Evolutionary conservation across 2,329 filamentous ascomycete genomes (phyloP).

Genomic region (Aplosporella prunicola): DNA sequence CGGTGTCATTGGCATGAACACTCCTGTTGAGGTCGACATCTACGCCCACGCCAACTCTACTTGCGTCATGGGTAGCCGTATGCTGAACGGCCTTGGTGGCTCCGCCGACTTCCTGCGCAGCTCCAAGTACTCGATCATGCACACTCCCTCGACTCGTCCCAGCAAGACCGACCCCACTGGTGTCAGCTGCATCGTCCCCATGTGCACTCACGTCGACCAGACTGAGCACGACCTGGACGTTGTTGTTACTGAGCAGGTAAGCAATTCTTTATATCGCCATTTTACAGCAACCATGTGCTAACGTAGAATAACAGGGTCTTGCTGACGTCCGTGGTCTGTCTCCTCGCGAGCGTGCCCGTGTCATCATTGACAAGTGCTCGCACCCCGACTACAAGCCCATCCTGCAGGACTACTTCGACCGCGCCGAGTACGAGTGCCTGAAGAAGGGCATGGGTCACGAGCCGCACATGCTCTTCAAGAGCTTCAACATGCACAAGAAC

Average conservation of each 20-base stretch:
- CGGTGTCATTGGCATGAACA: slow-evolving; percentile 91
- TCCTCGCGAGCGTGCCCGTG: slow-evolving; percentile 68
- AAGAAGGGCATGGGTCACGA: slow-evolving; percentile 83
- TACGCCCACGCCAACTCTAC: slow-evolving; percentile 90
- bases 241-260: slow-evolving; percentile 59
- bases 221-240: slow-evolving; percentile 89
- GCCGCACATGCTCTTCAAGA: slow-evolving; percentile 77
- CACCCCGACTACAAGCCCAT: slow-evolving; percentile 81
- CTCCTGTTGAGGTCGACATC: slow-evolving; percentile 86
- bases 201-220: slow-evolving; percentile 87
- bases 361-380: slow-evolving; percentile 79
- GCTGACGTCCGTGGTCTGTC: slow-evolving; percentile 76
- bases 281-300: neutral
- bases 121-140: slow-evolving; percentile 85
- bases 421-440: slow-evolving; percentile 77
- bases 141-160: slow-evolving; percentile 73
- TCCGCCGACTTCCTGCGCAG: slow-evolving; percentile 72
- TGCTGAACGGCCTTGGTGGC: slow-evolving; percentile 78
- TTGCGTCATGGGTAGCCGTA: slow-evolving; percentile 78
- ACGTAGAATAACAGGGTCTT: slow-evolving; percentile 43
- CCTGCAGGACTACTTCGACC: slow-evolving; percentile 71
- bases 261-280: slow-evolving; percentile 1
- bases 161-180: slow-evolving; percentile 75
- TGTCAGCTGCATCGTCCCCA: slow-evolving; percentile 81
- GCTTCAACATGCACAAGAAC: slow-evolving; percentile 83